These are phyloP conservation scores for Geotrichum australiense DNA, from an alignment of 1,139 yeast species.

Conservation along the genomic window DNA sequence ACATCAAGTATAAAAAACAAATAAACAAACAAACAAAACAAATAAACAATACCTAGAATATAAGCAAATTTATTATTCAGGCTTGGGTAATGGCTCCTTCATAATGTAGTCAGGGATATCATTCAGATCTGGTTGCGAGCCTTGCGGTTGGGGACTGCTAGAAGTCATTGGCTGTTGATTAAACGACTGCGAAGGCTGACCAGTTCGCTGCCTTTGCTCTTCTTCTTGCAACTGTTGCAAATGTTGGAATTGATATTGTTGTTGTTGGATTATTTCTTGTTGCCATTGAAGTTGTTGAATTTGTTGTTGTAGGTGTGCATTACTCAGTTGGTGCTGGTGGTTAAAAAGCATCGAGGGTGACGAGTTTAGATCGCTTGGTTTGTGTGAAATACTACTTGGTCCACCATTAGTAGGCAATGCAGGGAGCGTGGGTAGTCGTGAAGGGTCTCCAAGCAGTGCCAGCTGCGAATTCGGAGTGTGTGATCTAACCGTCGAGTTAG, in stretches of 20 bases:
- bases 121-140: neutral
- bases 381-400: neutral
- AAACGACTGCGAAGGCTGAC: conserved; percentile 2
- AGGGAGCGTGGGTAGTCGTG: conserved; percentile 9
- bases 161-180: conserved; percentile 4
- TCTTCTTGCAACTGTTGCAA: conserved; percentile 11
- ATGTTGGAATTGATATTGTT: conserved; percentile 12
- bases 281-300: conserved; percentile 16
- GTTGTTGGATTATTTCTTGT: conserved; percentile 15
- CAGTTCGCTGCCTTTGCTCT: neutral
- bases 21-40: neutral
- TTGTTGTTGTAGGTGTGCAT: conserved; percentile 13
- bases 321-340: conserved; percentile 2
- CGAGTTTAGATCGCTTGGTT: neutral
- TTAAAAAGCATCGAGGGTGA: neutral
- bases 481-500: conserved; percentile 1
- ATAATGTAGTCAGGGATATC: conserved; percentile 10
- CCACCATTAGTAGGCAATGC: conserved; percentile 6
- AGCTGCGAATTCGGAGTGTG: conserved; percentile 11
- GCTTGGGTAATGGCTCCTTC: conserved; percentile 14
- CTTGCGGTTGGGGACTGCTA: neutral
- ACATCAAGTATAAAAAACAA: neutral
- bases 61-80: neutral
- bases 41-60: neutral
- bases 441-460: conserved; percentile 9